Percentiles rank a stretch among this genome's conserved stretches.
Evolutionary conservation across 2,329 filamentous ascomycete genomes (phyloP).

Genomic region (Colletotrichum sojae): DNA sequence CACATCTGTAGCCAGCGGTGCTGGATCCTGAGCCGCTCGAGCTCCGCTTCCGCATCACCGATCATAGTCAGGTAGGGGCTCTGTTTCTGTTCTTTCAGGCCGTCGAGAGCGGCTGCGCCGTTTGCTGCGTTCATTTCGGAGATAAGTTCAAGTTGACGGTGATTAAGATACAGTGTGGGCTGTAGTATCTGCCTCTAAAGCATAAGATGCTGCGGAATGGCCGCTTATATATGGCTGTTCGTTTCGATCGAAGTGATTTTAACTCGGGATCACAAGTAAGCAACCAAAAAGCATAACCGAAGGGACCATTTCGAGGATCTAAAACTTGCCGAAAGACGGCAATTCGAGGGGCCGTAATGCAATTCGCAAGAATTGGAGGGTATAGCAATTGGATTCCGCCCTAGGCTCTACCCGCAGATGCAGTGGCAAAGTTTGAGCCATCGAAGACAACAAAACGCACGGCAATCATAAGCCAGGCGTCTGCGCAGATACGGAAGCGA

Average conservation of each 20-base stretch:
- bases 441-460: neutral
- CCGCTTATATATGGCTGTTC: no score
- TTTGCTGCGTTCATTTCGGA: neutral
- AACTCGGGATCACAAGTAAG: no score
- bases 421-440: neutral
- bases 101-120: neutral
- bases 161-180: neutral
- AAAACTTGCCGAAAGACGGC: no score
- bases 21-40: constrained; percentile 38
- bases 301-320: no score
- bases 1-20: constrained; percentile 38
- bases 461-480: neutral
- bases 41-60: constrained; percentile 39
- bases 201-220: no score
- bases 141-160: neutral
- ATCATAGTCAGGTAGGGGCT: constrained; percentile 18
- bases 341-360: no score
- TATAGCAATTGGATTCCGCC: no score
- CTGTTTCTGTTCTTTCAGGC: neutral
- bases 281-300: no score
- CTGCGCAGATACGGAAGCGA: neutral
- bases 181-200: no score
- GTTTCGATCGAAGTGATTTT: no score
- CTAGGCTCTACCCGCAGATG: neutral
- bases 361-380: no score